Evolutionary conservation across 768 basidiomycete species (phyloP), one percentile per base, ranked within the genome.

Genomic region (Paxillus rubicundulus): DNA sequence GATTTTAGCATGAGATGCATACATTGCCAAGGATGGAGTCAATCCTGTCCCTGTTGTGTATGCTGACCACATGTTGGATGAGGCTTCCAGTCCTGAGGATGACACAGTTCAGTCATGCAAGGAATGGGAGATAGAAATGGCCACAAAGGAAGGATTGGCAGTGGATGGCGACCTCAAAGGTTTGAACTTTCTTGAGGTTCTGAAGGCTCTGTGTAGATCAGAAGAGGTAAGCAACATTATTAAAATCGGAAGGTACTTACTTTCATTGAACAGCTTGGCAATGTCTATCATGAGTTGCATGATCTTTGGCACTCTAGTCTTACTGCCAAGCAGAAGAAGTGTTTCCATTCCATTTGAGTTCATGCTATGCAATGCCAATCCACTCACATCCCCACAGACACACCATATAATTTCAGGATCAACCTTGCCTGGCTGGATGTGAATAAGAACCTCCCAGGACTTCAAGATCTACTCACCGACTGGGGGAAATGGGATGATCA

Each of bases 51-150:
- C 16, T 20, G 16, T 52, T 14, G n/a, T 52, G 9, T n/a, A 27
- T 37, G 47, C 42, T 9, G 50, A 52, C 13, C 45, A 52, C 45
- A 52, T 52, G 50, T 52, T 47, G 10, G 30, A 52, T 37, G 50
- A 52, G 34, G 50, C 27, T 4, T 50, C 48, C 3, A 32, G 50
- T 27, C 49, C 50, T 18, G 50, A 52, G 48, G 50, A 52, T 24
- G 47, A 24, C 24, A 32, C 33, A 33, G 33, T 13, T 13, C 47
- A 52, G 33, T 20, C 13, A 10, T 16, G 10, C 33, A 33, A 27
- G 30, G 9, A 14, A 12, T 50, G 49, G 49, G 42, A 44, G 27
- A 38, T 27, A 17, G 12, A 37, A 12, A 50, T 50, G 49, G 38
- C n/a, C 5, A 30, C 9, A 13, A 37, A 33, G n/a, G 36, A 6